Percentiles rank a stretch among this genome's conserved stretches.
Evolutionary conservation across 768 basidiomycete genomes (phyloP).

Genomic region (Collybiopsis luxurians): DNA sequence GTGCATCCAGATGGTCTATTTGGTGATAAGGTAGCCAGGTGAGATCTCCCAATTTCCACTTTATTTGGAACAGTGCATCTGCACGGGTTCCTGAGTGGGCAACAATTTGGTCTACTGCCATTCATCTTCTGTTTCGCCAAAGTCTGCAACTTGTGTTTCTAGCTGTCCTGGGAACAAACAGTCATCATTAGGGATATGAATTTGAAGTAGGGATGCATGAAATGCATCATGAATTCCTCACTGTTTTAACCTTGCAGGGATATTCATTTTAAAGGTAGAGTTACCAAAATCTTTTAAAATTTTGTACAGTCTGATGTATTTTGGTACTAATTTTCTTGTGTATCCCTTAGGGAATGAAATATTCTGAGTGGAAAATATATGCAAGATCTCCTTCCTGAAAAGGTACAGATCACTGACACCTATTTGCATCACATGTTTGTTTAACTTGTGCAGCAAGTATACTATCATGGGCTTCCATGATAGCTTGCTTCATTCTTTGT

Average conservation of each 20-base stretch:
- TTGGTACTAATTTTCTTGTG: too few relatives aligned
- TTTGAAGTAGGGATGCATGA: slow-evolving; percentile 24
- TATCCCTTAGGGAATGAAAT: too few relatives aligned
- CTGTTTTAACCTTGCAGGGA: slow-evolving; percentile 15
- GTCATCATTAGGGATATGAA: slow-evolving; percentile 22
- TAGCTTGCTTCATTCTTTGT: background rate
- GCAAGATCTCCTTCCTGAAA: slow-evolving; percentile 10
- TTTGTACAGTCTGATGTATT: too few relatives aligned
- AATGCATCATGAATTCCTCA: slow-evolving; percentile 23
- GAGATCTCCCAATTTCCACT: slow-evolving; percentile 23
- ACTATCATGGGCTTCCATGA: background rate
- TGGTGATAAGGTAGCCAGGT: too few relatives aligned
- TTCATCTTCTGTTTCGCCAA: slow-evolving; percentile 14
- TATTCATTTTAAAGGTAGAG: slow-evolving; percentile 6
- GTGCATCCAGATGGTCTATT: too few relatives aligned
- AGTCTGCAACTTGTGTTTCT: slow-evolving; percentile 12
- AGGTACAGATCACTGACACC: slow-evolving; percentile 8
- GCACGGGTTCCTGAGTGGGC: slow-evolving; percentile 19
- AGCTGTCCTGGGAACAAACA: slow-evolving; percentile 23
- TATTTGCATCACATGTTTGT: slow-evolving; percentile 27
- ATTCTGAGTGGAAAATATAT: background rate
- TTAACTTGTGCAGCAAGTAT: slow-evolving; percentile 19
- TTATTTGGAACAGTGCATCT: slow-evolving; percentile 19
- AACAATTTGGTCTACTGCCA: slow-evolving; percentile 21
- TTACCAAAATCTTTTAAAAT: slow-evolving; percentile 14